Evolutionary conservation across 371 early-diverging fungal species (phyloP), one percentile per base, ranked within the genome.

Genomic region (Choanephora cucurbitarum): DNA sequence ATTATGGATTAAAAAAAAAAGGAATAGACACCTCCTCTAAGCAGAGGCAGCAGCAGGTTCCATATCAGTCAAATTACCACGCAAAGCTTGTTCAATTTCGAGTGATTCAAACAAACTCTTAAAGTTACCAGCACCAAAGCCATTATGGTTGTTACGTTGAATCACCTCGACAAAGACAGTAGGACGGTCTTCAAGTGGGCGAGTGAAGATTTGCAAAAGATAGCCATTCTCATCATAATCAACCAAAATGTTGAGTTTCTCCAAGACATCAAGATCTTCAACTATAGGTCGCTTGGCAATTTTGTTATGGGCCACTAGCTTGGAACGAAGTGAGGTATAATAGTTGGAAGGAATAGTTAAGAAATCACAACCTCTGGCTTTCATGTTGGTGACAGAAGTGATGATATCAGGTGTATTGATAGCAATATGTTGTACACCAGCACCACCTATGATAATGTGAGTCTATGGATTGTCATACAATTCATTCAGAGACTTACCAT

Each of bases 101-200:
- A 98, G 87, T 39, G 92, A 84, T 76, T 95, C 96, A 77, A 98
- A 98, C 53, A 94, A 79, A 61, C 91, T 91, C 89, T 96, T 93
- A 83, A 98, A 98, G 83, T 98, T 98, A 52, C 98, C 98, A 40
- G 97, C 97, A 54, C 98, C 98, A 70, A 97, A 98, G 22, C 98
- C 96, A 72, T 91, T 84, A 66, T 94, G 93, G 71, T 95, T 94
- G 49, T 89, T 84, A 37, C 97, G 89, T 76, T 98, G 97, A 67
- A 97, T 98, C 67, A 98, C 87, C 74, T 98, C 98, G 43, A 95
- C 81, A 73, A 97, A 98, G 39, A 97, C 78, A 2, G 98, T 98
- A 14, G 98, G 98, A 45, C 97, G 85, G 68, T 98, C 98, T 76
- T 96, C 92, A 15, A 95, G 72, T 17, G 97, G 97, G 71, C 91